These are phyloP conservation scores for Yarrowia porcina DNA, from an alignment of 805 yeast species.

Conservation along the genomic window DNA sequence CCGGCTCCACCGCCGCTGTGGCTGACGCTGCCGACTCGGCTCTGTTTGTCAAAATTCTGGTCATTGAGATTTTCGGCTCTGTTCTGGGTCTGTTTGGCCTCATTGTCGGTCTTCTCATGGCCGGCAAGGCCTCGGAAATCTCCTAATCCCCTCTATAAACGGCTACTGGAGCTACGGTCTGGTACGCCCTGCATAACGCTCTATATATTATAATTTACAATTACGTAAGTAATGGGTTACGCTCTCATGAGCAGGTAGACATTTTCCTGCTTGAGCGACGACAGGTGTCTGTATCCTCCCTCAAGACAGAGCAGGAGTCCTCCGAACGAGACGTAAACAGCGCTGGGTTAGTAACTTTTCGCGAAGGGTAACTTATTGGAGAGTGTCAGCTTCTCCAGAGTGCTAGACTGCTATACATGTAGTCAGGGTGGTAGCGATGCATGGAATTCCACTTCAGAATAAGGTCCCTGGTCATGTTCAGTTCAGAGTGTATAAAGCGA, in stretches of 20 bases:
- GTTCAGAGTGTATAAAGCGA: too few species aligned
- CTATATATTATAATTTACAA: constrained; percentile 24
- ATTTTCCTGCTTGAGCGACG: constrained; percentile 88
- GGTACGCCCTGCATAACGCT: constrained; percentile 24
- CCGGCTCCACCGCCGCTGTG: constrained; percentile 98
- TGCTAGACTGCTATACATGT: too few species aligned
- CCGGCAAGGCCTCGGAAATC: constrained; percentile 90
- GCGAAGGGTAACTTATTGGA: too few species aligned
- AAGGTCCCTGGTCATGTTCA: too few species aligned
- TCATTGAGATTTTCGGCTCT: constrained; percentile 95
- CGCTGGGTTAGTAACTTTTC: constrained; percentile 43
- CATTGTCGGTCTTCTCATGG: constrained; percentile 95
- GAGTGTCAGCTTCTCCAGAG: neutral
- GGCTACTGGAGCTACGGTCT: neutral
- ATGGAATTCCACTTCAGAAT: too few species aligned
- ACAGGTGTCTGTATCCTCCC: constrained; percentile 88
- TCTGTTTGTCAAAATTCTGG: constrained; percentile 90
- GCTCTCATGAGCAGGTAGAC: constrained; percentile 81
- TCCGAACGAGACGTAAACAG: constrained; percentile 93
- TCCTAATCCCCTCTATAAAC: too few species aligned
- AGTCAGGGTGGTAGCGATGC: too few species aligned
- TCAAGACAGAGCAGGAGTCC: constrained; percentile 91
- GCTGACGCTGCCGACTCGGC: constrained; percentile 97
- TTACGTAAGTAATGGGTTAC: constrained; percentile 23
- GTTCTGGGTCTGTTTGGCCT: constrained; percentile 96